A percentile compares a stretch with the other conserved stretches of the same genome.
Conservation (phyloP, 768 basidiomycete genomes). For the Leccinum obscurum region DNA sequence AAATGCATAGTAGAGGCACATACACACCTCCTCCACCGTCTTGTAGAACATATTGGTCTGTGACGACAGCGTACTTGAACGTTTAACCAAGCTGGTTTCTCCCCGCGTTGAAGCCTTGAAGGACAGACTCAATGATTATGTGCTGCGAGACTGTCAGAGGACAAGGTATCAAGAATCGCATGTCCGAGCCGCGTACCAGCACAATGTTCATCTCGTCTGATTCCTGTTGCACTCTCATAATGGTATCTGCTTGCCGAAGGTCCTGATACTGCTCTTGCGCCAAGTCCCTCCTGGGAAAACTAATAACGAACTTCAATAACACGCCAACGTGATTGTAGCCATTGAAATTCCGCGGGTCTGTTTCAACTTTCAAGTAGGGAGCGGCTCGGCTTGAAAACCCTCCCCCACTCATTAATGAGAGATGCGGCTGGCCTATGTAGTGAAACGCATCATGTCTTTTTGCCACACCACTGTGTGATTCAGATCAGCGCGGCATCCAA, state of each 20-base stretch:
- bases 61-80: slow-evolving; percentile 81
- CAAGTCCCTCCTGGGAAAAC: too few species aligned
- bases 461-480: too few species aligned
- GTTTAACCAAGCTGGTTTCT: slow-evolving; percentile 95
- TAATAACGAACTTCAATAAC: too few species aligned
- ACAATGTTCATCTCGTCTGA: slow-evolving; percentile 87
- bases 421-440: too few species aligned
- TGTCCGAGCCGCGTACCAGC: slow-evolving; percentile 55
- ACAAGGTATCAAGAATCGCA: neutral
- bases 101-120: slow-evolving; percentile 93
- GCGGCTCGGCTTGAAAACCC: too few species aligned
- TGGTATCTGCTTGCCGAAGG: slow-evolving; percentile 95
- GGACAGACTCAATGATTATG: slow-evolving; percentile 97
- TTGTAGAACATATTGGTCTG: slow-evolving; percentile 99
- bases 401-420: too few species aligned
- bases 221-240: slow-evolving; percentile 98
- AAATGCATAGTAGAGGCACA: neutral
- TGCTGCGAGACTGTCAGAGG: slow-evolving; percentile 54
- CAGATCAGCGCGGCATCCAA: too few species aligned
- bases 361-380: too few species aligned
- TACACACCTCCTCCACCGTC: slow-evolving; percentile 93
- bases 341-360: too few species aligned
- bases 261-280: slow-evolving; percentile 73
- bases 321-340: too few species aligned
- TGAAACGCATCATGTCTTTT: too few species aligned